These are phyloP conservation scores for Orbilia ellipsospora DNA, from an alignment of 2,329 filamentous ascomycete species.

Conservation along the genomic window DNA sequence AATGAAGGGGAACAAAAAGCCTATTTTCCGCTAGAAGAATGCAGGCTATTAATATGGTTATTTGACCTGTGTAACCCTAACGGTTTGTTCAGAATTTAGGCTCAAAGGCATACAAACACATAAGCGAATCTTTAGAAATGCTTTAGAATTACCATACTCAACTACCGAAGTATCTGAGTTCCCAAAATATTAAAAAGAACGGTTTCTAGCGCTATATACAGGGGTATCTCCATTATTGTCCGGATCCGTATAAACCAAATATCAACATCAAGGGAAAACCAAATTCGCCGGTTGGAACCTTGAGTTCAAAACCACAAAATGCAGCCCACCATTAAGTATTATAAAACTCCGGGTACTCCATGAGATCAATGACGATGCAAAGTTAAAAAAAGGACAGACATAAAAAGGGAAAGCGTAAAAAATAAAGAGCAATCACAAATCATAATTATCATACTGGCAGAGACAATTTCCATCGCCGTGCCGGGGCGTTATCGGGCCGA, in stretches of 20 bases:
- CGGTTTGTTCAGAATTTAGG: too few relatives aligned
- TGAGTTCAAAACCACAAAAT: background rate
- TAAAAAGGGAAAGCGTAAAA: background rate
- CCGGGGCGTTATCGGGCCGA: conserved; percentile 12
- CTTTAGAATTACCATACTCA: too few relatives aligned
- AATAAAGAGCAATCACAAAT: background rate
- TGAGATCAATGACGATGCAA: background rate
- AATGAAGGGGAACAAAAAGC: too few relatives aligned
- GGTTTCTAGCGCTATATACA: background rate
- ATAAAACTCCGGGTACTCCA: conserved; percentile 13
- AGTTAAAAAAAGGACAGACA: background rate
- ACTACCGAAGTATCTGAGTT: too few relatives aligned
- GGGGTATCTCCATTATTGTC: conserved; percentile 6
- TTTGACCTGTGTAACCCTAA: too few relatives aligned
- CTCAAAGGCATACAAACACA: too few relatives aligned
- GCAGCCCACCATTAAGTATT: conserved; percentile 1
- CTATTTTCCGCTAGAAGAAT: too few relatives aligned
- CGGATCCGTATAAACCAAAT: background rate
- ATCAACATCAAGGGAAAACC: background rate
- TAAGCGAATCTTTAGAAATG: too few relatives aligned
- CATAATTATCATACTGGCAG: conserved; percentile 36
- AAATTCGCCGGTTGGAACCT: background rate
- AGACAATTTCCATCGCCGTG: conserved; percentile 36
- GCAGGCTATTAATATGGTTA: too few relatives aligned
- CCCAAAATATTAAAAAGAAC: background rate